These are phyloP conservation scores for Pelargonium cotyledonis DNA, from an alignment of 441 rosid genomes.

Conservation along the genomic window DNA sequence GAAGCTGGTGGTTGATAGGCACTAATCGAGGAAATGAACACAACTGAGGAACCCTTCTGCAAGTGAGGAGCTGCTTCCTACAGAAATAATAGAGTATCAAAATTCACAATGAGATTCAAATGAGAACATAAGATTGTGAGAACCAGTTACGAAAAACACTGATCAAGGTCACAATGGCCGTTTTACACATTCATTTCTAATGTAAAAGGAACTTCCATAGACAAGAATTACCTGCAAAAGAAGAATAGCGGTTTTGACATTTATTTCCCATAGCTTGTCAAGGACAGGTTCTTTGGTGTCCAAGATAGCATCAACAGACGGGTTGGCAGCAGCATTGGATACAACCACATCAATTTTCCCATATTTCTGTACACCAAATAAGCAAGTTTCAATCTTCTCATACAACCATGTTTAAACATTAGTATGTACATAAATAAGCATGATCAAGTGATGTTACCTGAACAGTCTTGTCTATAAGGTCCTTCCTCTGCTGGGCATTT, in stretches of 20 bases:
- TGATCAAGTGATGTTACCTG: constrained; percentile 32
- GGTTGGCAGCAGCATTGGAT: constrained; percentile 64
- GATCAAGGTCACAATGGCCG: not conserved
- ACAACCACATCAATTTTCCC: constrained; percentile 59
- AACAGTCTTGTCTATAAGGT: constrained; percentile 56
- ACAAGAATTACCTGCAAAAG: constrained; percentile 38
- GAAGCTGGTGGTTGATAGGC: constrained; percentile 55
- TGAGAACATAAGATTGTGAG: not conserved
- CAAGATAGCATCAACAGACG: constrained; percentile 42
- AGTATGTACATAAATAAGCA: not conserved
- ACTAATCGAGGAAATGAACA: constrained; percentile 67
- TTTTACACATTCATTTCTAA: not conserved
- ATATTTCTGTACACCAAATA: constrained; percentile 45
- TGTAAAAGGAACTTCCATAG: not conserved
- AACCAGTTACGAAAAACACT: not conserved
- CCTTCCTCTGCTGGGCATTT: constrained; percentile 61
- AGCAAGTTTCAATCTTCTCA: not conserved
- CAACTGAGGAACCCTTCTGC: constrained; percentile 66
- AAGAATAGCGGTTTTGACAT: constrained; percentile 58
- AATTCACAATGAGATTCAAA: not conserved
- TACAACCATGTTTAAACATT: not conserved
- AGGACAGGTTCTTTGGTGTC: constrained; percentile 44
- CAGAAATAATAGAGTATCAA: not conserved
- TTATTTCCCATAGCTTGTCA: constrained; percentile 68
- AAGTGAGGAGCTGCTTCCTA: constrained; percentile 80